Evolutionary conservation across 148 eudicot genomes (phyloP), one percentile per base, ranked within the genome.

Genomic region (Dysphania ambrosioides): DNA sequence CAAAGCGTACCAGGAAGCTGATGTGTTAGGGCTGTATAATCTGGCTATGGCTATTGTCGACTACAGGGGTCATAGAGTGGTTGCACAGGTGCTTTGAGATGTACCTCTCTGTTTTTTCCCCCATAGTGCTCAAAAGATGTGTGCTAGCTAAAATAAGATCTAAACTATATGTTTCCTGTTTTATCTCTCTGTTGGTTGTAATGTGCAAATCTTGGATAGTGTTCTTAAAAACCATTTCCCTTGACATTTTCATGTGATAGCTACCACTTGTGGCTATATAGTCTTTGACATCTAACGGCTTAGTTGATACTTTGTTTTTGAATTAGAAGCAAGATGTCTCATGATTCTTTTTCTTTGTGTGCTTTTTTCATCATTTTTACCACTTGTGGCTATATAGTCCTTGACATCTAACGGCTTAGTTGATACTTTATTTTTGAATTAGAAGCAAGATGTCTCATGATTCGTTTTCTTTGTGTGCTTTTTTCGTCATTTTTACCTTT

Each of bases 21-120:
- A 96, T 85, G 91, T 92, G 70, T 83, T 93, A 42, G 99, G 97
- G 68, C 82, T 96, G 24, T 96, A 96, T 83, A 96, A 89, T 88
- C 97, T 96, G 71, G 97, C 99, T 31, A 96, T 96, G 99, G 95
- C 99, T 72, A 92, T 96, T 34, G 87, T 96, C 70, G 99, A 96
- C 77, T 96, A 96, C 72, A 87, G 95, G 82, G 99, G 99, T 74
- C 97, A 92, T 58, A 84, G 99, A 81, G 97, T 92, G 42, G 99
- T 96, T 61, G 97, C 99, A 78, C 99, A 96, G 97, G 99, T 96
- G 79, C 78, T 83, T 77, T 40, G 65, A 42, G 66, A 41, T 16
- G 27, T 36, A 56, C 31, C 29, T 53, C 35, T 67, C 64, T 58
- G 56, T 30, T 69, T 12, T 31, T 1, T 36, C 11, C 1, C 26